Base-by-base conservation (phyloP, 2,329 filamentous ascomycete genomes). In the Huntiella bhutanensis region DNA sequence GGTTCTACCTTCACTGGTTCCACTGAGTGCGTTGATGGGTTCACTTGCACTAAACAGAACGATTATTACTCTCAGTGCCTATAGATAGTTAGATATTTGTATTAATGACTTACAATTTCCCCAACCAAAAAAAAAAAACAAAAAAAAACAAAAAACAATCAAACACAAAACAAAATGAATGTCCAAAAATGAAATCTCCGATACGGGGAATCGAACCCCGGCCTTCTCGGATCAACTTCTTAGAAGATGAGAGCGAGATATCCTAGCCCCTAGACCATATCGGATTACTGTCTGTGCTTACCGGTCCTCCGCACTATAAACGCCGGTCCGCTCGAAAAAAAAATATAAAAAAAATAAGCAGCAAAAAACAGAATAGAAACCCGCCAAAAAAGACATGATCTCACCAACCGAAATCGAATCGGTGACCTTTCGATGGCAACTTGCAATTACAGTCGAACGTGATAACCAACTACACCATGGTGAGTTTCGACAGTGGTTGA, bases 31-130 rank as follows among this genome's bases (percentile, higher is more conserved):
- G 56, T 49, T 19, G 52, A 55, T 13, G 58, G 58, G 10, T 59
- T 48, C 32, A 63, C 56, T 13, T 67, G 64, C 56, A 56, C 52
- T 36, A 56, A 55, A 42, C 33, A 55, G 46, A 67, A 66, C 54
- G 55, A 57, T 38, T 66, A 53, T 51, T 67, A 65, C 56, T 60
- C 47, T 12, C 64, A 67, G 53, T 67, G 64, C 52, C 48, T 63
- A 48, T 66, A 56, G 55, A 47, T 11, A 46, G 28, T 12, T 11
- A 8, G 3, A 33, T 32, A 4, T 46, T n/a, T 15, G 12, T 15
- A 15, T 22, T 12, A 11, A 4, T 33, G 12, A 39, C 8, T 16
- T 46, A 40, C 13, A 38, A 38, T 38, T 12, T 38, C 36, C 3
- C 13, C 7, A 11, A 38, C 17, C 8, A 17, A 13, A 17, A 15